Conservation (phyloP, 495 filamentous ascomycete genomes). For the Aspergillus cristatus region DNA sequence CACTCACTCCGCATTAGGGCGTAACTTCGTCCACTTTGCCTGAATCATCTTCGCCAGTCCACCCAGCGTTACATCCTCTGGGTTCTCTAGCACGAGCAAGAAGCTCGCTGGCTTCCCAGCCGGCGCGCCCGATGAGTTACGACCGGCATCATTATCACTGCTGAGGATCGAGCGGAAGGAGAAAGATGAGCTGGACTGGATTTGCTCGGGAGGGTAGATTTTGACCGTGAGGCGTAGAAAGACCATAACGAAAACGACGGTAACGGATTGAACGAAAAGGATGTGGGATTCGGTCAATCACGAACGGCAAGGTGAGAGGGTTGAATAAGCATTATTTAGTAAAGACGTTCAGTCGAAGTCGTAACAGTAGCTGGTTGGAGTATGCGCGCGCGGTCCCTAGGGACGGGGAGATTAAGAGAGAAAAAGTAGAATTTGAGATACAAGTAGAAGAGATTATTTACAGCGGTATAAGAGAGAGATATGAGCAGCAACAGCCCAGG, state of each 20-base stretch:
- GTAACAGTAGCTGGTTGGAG: not conserved
- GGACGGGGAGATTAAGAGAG: not conserved
- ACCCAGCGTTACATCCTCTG: conserved; percentile 24
- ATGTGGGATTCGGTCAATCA: not conserved
- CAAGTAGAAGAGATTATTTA: too few species aligned
- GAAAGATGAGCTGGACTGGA: conserved; percentile 3
- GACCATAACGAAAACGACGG: conserved; percentile 17
- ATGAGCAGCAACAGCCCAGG: too few species aligned
- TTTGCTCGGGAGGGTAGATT: conserved; percentile 25
- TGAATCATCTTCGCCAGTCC: conserved; percentile 24
- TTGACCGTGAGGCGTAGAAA: conserved; percentile 28
- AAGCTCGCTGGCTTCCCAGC: conserved; percentile 18
- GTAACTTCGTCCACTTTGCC: conserved; percentile 26
- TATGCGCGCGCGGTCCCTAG: too few species aligned
- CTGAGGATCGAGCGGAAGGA: conserved; percentile 7
- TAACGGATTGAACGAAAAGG: not conserved
- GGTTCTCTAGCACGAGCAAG: conserved; percentile 19
- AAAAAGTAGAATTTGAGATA: too few species aligned
- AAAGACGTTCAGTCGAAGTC: not conserved
- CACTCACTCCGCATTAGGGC: conserved; percentile 26
- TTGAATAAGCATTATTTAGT: not conserved
- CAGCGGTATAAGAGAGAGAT: too few species aligned
- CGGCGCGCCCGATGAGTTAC: not conserved
- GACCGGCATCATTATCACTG: conserved; percentile 7
- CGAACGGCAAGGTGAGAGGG: too few species aligned